These are phyloP conservation scores for Fusarium transvaalense DNA, from an alignment of 2,329 filamentous ascomycete genomes.

Conservation along the genomic window DNA sequence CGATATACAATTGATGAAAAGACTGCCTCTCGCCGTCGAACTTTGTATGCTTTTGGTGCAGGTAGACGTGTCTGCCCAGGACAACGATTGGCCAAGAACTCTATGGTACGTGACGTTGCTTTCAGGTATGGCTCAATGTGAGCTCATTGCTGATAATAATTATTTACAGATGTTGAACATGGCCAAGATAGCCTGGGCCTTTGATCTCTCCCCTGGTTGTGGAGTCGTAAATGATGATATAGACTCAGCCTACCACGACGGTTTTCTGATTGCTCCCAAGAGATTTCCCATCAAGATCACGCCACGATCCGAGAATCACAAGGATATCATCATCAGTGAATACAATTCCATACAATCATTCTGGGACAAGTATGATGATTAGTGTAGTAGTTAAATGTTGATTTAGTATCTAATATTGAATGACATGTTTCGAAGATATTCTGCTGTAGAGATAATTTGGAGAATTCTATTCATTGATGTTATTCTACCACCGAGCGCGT, in stretches of 20 bases:
- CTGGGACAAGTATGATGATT: slow-evolving; percentile 5
- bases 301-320: not conserved
- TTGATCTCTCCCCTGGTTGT: not conserved
- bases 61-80: slow-evolving; percentile 2
- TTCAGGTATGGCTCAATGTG: too few relatives aligned
- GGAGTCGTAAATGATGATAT: not conserved
- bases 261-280: slow-evolving; percentile 7
- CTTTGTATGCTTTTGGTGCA: slow-evolving; percentile 9
- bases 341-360: not conserved
- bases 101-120: too few relatives aligned
- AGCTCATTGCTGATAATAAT: too few relatives aligned
- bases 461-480: too few relatives aligned
- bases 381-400: not conserved
- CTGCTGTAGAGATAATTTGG: too few relatives aligned
- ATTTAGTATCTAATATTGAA: too few relatives aligned
- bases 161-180: slow-evolving; percentile 6
- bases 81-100: slow-evolving; percentile 8
- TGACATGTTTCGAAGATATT: too few relatives aligned
- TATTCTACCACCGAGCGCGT: too few relatives aligned
- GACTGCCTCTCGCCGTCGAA: not conserved
- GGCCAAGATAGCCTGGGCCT: slow-evolving; percentile 10
- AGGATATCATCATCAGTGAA: not conserved
- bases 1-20: not conserved
- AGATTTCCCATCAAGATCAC: slow-evolving; percentile 3
- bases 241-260: slow-evolving; percentile 7